A percentile compares a stretch with the other conserved stretches of the same genome.
These are phyloP conservation scores for Tolypocladium cylindrosporum DNA, from an alignment of 2,329 filamentous ascomycete species.

Conservation along the genomic window DNA sequence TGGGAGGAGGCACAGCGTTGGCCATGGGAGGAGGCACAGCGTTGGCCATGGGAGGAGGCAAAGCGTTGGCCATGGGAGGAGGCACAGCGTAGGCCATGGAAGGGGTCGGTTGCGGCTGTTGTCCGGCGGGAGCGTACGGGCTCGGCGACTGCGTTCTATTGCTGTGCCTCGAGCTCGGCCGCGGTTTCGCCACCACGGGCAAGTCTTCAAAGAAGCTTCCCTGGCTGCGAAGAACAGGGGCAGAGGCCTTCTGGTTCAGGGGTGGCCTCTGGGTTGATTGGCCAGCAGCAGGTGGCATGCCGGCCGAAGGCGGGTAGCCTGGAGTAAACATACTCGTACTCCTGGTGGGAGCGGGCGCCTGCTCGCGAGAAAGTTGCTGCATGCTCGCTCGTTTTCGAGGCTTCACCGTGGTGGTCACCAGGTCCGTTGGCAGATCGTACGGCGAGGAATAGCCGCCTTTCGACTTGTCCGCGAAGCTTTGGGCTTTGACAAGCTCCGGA, in stretches of 20 bases:
- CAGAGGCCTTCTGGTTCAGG: conserved; percentile 20
- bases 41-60: conserved; percentile 11
- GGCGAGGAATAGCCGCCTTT: conserved; percentile 91
- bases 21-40: conserved; percentile 18
- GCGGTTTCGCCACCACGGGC: conserved; percentile 51
- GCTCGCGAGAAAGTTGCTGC: conserved; percentile 39
- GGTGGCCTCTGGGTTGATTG: conserved; percentile 22
- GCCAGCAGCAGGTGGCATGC: conserved; percentile 11
- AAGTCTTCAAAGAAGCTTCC: conserved; percentile 70
- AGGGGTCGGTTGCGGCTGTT: conserved; percentile 12
- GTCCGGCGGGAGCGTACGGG: conserved; percentile 4
- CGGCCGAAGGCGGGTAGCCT: conserved; percentile 10
- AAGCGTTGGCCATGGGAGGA: conserved; percentile 16
- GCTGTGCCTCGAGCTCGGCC: conserved; percentile 47
- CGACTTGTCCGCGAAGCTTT: conserved; percentile 84
- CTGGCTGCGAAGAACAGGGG: conserved; percentile 27
- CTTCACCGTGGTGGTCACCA: conserved; percentile 45
- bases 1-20: conserved; percentile 13
- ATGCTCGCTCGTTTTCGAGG: conserved; percentile 55
- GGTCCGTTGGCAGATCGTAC: conserved; percentile 88
- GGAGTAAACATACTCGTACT: conserved; percentile 47
- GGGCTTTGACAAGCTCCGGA: conserved; percentile 45
- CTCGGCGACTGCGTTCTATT: conserved; percentile 31
- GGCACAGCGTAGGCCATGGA: conserved; percentile 9
- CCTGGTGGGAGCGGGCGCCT: conserved; percentile 43